These are phyloP conservation scores for Globisporangium recalcitrans DNA, from an alignment of 352 stramenopile genomes.

Conservation along the genomic window DNA sequence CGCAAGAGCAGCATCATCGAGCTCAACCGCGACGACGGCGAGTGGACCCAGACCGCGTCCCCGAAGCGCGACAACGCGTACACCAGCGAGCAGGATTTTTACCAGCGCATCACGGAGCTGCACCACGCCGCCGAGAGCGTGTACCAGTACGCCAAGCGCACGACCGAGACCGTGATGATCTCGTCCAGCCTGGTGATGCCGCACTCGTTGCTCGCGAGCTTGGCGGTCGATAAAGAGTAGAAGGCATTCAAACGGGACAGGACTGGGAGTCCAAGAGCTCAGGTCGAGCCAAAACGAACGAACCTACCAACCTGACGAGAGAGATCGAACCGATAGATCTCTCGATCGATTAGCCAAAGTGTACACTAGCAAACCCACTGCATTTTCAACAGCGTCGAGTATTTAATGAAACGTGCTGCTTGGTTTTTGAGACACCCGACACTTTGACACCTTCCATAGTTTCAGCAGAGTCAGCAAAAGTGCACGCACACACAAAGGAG, in stretches of 20 bases:
- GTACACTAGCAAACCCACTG: not conserved
- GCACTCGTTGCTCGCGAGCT: not conserved
- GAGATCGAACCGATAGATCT: not conserved
- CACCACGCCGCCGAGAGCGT: slow-evolving; percentile 15
- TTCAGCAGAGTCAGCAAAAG: too few relatives aligned
- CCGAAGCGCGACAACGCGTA: not conserved
- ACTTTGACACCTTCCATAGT: not conserved
- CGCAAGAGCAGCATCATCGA: slow-evolving; percentile 12
- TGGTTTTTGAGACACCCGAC: not conserved
- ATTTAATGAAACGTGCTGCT: not conserved
- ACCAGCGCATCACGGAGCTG: slow-evolving; percentile 14
- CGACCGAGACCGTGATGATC: slow-evolving; percentile 6
- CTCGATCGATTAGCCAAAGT: not conserved
- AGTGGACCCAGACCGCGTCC: slow-evolving; percentile 5
- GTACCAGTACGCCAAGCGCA: slow-evolving; percentile 17
- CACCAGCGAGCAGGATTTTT: slow-evolving; percentile 4
- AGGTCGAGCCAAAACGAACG: not conserved
- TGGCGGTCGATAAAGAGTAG: slow-evolving; percentile 9
- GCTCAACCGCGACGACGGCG: slow-evolving; percentile 11
- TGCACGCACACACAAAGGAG: too few relatives aligned
- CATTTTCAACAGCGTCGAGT: not conserved
- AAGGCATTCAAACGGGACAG: too few relatives aligned
- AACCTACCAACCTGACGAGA: not conserved
- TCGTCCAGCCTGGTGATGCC: slow-evolving; percentile 1
- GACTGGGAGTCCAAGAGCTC: not conserved